Evolutionary conservation across 768 basidiomycete species (phyloP).

Genomic region (Hericium coralloides): DNA sequence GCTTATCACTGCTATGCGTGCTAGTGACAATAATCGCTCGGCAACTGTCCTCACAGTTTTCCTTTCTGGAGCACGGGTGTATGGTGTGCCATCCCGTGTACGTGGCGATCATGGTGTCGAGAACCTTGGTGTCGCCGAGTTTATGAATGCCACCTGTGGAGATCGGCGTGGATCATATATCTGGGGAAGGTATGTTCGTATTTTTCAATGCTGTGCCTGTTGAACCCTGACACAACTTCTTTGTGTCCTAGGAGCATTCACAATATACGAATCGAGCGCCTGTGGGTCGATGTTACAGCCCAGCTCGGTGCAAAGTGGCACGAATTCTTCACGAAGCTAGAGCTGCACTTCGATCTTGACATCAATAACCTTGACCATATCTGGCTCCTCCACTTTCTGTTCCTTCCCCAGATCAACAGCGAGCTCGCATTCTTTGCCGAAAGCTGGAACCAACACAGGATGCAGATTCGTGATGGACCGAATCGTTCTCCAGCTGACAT

Average conservation of each 20-base stretch:
- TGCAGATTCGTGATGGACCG: conserved; percentile 5
- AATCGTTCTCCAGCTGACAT: conserved; percentile 16
- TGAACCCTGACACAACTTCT: too few species aligned
- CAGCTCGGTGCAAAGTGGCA: too few species aligned
- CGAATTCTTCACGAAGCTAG: too few species aligned
- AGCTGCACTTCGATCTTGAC: too few species aligned
- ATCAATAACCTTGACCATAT: too few species aligned
- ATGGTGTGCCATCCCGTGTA: background rate
- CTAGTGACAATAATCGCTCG: conserved; percentile 21
- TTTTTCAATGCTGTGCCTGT: background rate
- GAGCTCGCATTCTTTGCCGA: background rate
- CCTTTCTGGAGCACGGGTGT: too few species aligned
- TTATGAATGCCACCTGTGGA: background rate
- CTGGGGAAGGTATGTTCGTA: background rate
- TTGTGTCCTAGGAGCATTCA: background rate
- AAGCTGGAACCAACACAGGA: background rate
- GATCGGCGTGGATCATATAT: background rate
- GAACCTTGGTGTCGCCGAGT: background rate
- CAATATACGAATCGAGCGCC: background rate
- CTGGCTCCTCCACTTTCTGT: too few species aligned
- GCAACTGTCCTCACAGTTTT: conserved; percentile 5
- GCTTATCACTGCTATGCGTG: conserved; percentile 16
- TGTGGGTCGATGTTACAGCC: background rate
- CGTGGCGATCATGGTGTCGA: background rate
- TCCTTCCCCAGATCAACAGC: background rate